Evolutionary conservation across 371 early-diverging fungal species (phyloP), one percentile per base, ranked within the genome.

Genomic region (Rhizopus microsporus): DNA sequence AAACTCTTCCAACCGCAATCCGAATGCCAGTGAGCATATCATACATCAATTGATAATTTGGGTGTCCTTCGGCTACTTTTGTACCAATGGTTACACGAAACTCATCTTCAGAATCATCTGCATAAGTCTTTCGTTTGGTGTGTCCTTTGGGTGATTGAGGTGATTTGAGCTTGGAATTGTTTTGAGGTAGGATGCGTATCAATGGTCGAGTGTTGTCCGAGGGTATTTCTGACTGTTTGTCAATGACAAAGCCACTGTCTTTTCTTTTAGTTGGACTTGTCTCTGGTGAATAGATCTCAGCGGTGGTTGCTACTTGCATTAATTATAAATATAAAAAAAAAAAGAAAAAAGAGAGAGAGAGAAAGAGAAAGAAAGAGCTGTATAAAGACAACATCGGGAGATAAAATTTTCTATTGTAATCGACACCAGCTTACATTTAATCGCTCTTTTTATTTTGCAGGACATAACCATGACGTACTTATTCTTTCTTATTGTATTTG

Each of bases 1-100:
- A 85, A 56, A 94, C 94, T 30, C 96, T 85, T 3, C 73, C 73
- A 6, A 73, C 72, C 39, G 89, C 88, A 31, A 88, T 87, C 6
- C 93, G 83, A 58, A 93, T 93, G 4, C 93, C 98, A 4, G 96
- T 97, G 49, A 98, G 75, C 98, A 98, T 97, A 66, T 98, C 91
- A 81, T 96, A 96, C 98, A 97, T 97, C 45, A 96, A 80, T 51
- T 93, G 87, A 63, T 85, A 88, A 62, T 86, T 85, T 16, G 77
- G 82, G 59, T 88, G 88, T 43, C 80, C 85, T 57, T 86, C 85
- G 15, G 75, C 82, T 34, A 88, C 84, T 37, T 82, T 78, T 31
- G 85, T 88, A 17, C 88, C 88, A 46, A 86, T 84, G 9, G 75
- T 40, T 1, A 82, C 76, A 30, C 69, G 68, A 38, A 81, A 71